Percentiles rank a stretch among this genome's conserved stretches.
Evolutionary conservation across 1,139 yeast species (phyloP).

Genomic region (Magnusiomyces clavatus): DNA sequence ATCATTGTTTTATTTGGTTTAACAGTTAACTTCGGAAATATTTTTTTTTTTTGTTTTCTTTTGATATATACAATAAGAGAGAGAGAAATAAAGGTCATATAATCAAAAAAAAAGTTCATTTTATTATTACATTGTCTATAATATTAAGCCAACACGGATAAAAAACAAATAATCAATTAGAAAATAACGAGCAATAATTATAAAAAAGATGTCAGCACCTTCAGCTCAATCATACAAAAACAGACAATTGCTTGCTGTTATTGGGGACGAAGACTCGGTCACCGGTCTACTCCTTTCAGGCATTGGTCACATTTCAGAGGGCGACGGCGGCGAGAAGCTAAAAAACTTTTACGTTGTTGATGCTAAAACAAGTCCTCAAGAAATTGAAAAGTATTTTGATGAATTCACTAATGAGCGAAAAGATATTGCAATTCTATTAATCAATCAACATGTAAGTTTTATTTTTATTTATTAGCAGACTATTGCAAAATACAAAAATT

Average conservation of each 20-base stretch:
- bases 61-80: too few species aligned
- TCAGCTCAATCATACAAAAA: slow-evolving; percentile 35
- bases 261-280: slow-evolving; percentile 95
- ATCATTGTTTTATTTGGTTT: too few species aligned
- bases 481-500: not conserved
- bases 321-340: slow-evolving; percentile 44
- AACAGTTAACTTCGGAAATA: too few species aligned
- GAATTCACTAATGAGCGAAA: slow-evolving; percentile 67
- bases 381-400: slow-evolving; percentile 67
- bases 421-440: slow-evolving; percentile 86
- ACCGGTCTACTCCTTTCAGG: slow-evolving; percentile 96
- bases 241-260: slow-evolving; percentile 78
- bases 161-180: not conserved
- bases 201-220: slow-evolving; percentile 9
- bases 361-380: slow-evolving; percentile 69
- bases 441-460: slow-evolving; percentile 65
- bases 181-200: not conserved
- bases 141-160: too few species aligned
- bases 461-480: slow-evolving; percentile 1
- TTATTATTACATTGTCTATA: too few species aligned
- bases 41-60: too few species aligned
- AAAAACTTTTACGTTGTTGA: slow-evolving; percentile 81
- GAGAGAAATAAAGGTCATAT: too few species aligned
- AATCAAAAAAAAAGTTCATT: too few species aligned
- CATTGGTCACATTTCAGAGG: slow-evolving; percentile 74